Conservation (phyloP, 2,329 filamentous ascomycete genomes). For the Aspergillus novoparasiticus region DNA sequence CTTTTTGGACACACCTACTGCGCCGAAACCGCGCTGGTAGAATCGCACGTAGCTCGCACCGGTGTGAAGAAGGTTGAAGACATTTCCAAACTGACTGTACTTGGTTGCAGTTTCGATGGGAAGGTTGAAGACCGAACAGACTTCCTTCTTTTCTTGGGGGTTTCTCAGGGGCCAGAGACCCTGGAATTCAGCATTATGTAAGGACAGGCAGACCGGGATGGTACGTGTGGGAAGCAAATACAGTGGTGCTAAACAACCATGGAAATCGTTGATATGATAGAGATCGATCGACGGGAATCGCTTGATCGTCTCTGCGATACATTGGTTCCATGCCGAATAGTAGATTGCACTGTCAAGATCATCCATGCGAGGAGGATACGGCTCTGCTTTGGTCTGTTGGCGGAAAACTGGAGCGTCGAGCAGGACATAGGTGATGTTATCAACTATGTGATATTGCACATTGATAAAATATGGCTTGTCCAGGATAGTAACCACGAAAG, state of each 20-base stretch:
- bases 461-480: slow-evolving; percentile 63
- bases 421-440: slow-evolving; percentile 70
- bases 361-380: slow-evolving; percentile 71
- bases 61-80: slow-evolving; percentile 69
- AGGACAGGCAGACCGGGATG: slow-evolving; percentile 63
- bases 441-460: slow-evolving; percentile 64
- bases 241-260: slow-evolving; percentile 64
- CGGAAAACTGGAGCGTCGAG: slow-evolving; percentile 69
- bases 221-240: slow-evolving; percentile 63
- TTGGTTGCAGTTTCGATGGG: slow-evolving; percentile 57
- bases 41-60: slow-evolving; percentile 68
- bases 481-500: slow-evolving; percentile 65
- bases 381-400: slow-evolving; percentile 63
- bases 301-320: slow-evolving; percentile 64
- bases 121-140: slow-evolving; percentile 67
- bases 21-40: slow-evolving; percentile 68
- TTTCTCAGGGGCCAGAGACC: slow-evolving; percentile 69
- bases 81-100: slow-evolving; percentile 69
- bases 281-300: slow-evolving; percentile 62
- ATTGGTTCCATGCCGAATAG: slow-evolving; percentile 72
- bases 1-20: slow-evolving; percentile 69
- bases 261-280: slow-evolving; percentile 70
- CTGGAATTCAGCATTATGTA: slow-evolving; percentile 72
- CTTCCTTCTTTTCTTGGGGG: slow-evolving; percentile 62
- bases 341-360: slow-evolving; percentile 69